phyloP scores from a whole-genome alignment of 352 stramenopile genomes.

The Phytophthora boehmeriae region DNA sequence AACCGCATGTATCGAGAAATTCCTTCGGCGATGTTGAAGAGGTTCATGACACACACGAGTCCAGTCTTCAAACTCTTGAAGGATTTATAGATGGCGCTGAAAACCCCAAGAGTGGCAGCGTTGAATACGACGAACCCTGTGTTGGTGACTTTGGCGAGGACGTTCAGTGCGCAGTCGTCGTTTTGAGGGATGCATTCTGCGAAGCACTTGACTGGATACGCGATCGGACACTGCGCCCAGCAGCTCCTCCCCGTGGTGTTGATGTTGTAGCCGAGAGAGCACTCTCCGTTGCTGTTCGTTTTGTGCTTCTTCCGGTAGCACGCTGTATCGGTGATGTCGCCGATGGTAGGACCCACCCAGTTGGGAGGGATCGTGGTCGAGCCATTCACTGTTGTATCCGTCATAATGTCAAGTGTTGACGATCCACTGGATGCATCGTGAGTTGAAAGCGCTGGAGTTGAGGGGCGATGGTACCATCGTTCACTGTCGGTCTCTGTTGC shows the following conservation, averaged over 20 bases:
- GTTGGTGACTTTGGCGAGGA: slow-evolving; percentile 55
- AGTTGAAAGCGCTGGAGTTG: not conserved
- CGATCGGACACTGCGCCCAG: slow-evolving; percentile 73
- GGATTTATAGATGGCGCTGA: slow-evolving; percentile 47
- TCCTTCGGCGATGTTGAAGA: slow-evolving; percentile 55
- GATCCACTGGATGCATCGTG: not conserved
- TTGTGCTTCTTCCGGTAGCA: slow-evolving; percentile 62
- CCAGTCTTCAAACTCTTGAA: slow-evolving; percentile 47
- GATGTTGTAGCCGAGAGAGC: slow-evolving; percentile 47
- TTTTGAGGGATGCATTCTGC: slow-evolving; percentile 78
- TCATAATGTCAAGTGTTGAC: slow-evolving; percentile 21
- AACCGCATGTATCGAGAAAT: slow-evolving; percentile 49
- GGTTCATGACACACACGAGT: slow-evolving; percentile 53
- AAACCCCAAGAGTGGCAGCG: slow-evolving; percentile 54
- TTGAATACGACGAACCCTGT: slow-evolving; percentile 62
- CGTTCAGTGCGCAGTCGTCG: slow-evolving; percentile 53
- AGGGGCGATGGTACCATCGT: not conserved
- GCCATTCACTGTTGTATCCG: slow-evolving; percentile 11
- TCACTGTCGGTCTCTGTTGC: not conserved
- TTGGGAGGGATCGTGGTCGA: slow-evolving; percentile 26
- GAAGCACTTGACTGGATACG: slow-evolving; percentile 76
- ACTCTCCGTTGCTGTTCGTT: slow-evolving; percentile 29
- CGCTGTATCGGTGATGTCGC: slow-evolving; percentile 35
- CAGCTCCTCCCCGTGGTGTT: slow-evolving; percentile 38
- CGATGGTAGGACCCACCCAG: slow-evolving; percentile 36